Conservation (phyloP, 2,329 filamentous ascomycete genomes). For the Paraphoma sp. region DNA sequence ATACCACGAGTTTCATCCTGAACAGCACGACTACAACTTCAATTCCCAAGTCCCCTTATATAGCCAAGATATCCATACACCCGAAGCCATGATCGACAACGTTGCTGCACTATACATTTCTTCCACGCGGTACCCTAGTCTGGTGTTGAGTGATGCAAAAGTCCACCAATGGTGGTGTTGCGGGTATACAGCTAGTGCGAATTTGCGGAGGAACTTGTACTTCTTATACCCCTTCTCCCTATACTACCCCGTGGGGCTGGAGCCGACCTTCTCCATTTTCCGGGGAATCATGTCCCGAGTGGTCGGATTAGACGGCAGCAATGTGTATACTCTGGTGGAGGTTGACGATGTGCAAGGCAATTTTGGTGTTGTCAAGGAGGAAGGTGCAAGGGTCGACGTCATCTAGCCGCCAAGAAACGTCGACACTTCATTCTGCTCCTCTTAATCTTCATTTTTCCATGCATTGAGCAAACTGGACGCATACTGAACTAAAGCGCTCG, state of each 20-base stretch:
- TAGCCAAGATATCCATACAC: not conserved
- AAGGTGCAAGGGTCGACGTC: too few relatives aligned
- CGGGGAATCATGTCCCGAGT: not conserved
- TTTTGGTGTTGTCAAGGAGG: too few relatives aligned
- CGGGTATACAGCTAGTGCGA: not conserved
- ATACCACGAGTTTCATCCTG: not conserved
- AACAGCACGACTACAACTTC: not conserved
- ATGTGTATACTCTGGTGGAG: too few relatives aligned
- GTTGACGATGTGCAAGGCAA: too few relatives aligned
- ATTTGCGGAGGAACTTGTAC: not conserved
- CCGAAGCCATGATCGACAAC: not conserved
- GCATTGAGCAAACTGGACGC: too few relatives aligned
- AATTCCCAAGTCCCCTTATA: not conserved
- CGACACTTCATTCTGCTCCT: too few relatives aligned
- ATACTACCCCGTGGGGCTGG: not conserved
- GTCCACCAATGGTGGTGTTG: constrained; percentile 14
- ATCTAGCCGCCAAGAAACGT: too few relatives aligned
- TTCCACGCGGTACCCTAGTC: not conserved
- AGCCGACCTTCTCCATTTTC: not conserved
- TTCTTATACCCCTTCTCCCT: too few relatives aligned
- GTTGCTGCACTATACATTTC: not conserved
- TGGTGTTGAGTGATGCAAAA: not conserved
- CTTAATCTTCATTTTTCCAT: too few relatives aligned
- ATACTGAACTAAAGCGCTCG: too few relatives aligned
- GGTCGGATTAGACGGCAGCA: not conserved